Conservation (phyloP, 2,329 filamentous ascomycete species). For the Bimuria novae-zelandiae region DNA sequence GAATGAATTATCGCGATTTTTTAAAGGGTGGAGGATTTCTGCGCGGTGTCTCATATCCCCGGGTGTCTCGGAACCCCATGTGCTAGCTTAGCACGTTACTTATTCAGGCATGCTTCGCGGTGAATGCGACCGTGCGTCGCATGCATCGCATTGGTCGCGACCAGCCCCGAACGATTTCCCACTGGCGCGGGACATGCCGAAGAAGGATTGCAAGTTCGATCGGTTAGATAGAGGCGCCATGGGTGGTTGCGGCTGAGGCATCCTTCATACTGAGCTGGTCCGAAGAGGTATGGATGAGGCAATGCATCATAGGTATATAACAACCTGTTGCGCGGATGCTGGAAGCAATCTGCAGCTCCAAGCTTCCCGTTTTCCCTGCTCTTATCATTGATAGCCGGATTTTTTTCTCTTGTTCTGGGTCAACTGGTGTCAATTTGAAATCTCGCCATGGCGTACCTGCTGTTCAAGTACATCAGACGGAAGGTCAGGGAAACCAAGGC, state of each 20-base stretch:
- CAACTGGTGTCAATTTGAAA: not conserved
- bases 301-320: conserved; percentile 4
- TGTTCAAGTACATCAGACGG: conserved; percentile 33
- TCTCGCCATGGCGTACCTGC: conserved; percentile 28
- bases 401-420: not conserved
- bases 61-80: too few relatives aligned
- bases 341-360: not conserved
- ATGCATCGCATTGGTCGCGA: not conserved
- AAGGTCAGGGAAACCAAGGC: conserved; percentile 28
- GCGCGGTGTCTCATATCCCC: too few relatives aligned
- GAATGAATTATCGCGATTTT: too few relatives aligned
- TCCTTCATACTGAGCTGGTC: conserved; percentile 9
- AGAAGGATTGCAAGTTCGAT: not conserved
- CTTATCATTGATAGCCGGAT: too few relatives aligned
- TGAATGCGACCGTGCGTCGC: conserved; percentile 7
- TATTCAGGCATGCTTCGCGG: conserved; percentile 17
- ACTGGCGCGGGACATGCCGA: not conserved
- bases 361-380: too few relatives aligned
- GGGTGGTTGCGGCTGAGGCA: not conserved
- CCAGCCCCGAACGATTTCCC: not conserved
- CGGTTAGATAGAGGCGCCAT: too few relatives aligned
- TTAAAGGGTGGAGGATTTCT: too few relatives aligned
- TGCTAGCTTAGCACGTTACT: conserved; percentile 8
- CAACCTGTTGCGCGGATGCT: conserved; percentile 8
- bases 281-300: conserved; percentile 5